These are phyloP conservation scores for Dalbergia cultrata DNA, from an alignment of 306 rosid species.

Conservation along the genomic window DNA sequence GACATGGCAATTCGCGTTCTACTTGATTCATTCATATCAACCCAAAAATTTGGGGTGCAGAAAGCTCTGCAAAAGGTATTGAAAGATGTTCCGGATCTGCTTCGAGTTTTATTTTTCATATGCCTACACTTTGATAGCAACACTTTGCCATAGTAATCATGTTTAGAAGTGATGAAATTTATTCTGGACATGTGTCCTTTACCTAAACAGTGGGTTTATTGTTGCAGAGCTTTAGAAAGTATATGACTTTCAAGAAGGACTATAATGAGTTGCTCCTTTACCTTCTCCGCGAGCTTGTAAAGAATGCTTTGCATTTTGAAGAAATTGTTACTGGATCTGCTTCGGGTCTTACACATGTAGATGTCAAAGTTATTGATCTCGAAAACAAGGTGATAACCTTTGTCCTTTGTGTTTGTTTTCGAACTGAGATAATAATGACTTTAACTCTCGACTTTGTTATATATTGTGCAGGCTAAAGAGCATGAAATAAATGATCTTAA, in stretches of 20 bases:
- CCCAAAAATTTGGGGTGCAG: slow-evolving; percentile 98
- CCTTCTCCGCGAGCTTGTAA: slow-evolving; percentile 86
- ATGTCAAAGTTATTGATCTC: slow-evolving; percentile 82
- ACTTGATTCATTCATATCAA: slow-evolving; percentile 94
- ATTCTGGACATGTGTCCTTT: slow-evolving; percentile 7
- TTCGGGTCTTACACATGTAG: slow-evolving; percentile 66
- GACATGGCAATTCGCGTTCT: slow-evolving; percentile 98
- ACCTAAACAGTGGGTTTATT: slow-evolving; percentile 28
- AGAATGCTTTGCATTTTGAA: slow-evolving; percentile 82
- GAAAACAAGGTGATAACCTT: slow-evolving; percentile 64
- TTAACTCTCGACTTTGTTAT: slow-evolving; percentile 38
- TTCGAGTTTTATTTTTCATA: slow-evolving; percentile 3
- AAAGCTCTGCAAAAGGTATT: slow-evolving; percentile 89
- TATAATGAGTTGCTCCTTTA: slow-evolving; percentile 73
- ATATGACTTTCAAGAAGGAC: slow-evolving; percentile 96
- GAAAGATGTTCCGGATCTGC: slow-evolving; percentile 25
- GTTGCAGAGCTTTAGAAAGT: slow-evolving; percentile 88
- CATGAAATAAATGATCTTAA: slow-evolving; percentile 84
- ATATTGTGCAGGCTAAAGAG: slow-evolving; percentile 82
- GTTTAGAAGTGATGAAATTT: slow-evolving; percentile 20
- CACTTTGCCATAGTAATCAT: not conserved
- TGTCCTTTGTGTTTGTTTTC: slow-evolving; percentile 20
- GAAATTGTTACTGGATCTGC: slow-evolving; percentile 78
- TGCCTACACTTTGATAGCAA: not conserved
- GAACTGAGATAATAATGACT: slow-evolving; percentile 1